phyloP scores from a whole-genome alignment of 768 basidiomycete species.

The Russula ochroleuca region DNA sequence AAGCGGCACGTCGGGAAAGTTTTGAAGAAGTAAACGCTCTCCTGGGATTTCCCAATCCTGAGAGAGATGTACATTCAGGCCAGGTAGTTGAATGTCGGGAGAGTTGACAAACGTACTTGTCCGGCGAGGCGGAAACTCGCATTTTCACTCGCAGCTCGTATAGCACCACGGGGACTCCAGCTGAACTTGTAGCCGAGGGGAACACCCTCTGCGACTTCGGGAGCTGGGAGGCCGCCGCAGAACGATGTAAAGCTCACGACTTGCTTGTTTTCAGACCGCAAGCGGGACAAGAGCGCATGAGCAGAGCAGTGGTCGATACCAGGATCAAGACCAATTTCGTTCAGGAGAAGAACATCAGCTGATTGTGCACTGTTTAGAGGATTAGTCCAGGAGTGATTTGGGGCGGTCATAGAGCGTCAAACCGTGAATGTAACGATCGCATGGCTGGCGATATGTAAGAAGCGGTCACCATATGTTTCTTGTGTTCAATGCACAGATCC shows the following conservation, averaged over 20 bases:
- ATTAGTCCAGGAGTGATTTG: background rate
- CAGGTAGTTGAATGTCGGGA: background rate
- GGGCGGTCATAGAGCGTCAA: slow-evolving; percentile 27
- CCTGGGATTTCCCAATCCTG: slow-evolving; percentile 51
- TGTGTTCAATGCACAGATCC: slow-evolving; percentile 60
- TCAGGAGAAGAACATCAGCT: slow-evolving; percentile 68
- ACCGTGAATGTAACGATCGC: slow-evolving; percentile 60
- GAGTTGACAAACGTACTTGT: slow-evolving; percentile 38
- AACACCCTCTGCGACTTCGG: slow-evolving; percentile 51
- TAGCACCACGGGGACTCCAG: slow-evolving; percentile 86
- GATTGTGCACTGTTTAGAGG: slow-evolving; percentile 47
- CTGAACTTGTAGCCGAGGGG: slow-evolving; percentile 91
- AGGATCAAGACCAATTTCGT: slow-evolving; percentile 88
- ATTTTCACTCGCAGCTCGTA: slow-evolving; percentile 70
- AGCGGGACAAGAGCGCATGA: slow-evolving; percentile 55
- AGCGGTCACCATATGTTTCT: slow-evolving; percentile 82
- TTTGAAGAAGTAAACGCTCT: slow-evolving; percentile 47
- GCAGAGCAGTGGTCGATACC: slow-evolving; percentile 90
- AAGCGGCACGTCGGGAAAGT: slow-evolving; percentile 67
- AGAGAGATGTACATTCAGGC: background rate
- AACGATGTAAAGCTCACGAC: slow-evolving; percentile 80
- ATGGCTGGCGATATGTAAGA: slow-evolving; percentile 85
- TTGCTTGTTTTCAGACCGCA: slow-evolving; percentile 49
- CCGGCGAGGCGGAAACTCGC: slow-evolving; percentile 61
- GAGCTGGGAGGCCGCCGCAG: slow-evolving; percentile 89